Conservation (phyloP, 139 green algal genomes). For the Picochlorum sp. region DNA sequence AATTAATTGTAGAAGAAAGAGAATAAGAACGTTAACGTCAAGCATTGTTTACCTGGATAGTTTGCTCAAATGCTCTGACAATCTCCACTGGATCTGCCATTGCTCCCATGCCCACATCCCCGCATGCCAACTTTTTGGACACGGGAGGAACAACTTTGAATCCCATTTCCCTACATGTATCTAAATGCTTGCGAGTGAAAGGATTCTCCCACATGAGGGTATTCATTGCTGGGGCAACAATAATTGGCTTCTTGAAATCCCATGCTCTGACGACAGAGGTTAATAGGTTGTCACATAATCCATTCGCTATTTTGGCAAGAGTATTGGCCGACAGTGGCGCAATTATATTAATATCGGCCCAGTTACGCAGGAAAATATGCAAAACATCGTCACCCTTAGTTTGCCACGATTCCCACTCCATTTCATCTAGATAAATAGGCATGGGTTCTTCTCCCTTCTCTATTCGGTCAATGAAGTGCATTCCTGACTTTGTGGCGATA, state of each 20-base stretch:
- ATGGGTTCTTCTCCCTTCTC: conserved; percentile 9
- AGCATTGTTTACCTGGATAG: background rate
- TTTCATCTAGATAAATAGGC: conserved; percentile 39
- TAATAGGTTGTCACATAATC: conserved; percentile 87
- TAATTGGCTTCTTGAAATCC: conserved; percentile 71
- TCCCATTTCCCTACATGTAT: conserved; percentile 40
- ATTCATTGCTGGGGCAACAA: conserved; percentile 94
- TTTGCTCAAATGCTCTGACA: conserved; percentile 1
- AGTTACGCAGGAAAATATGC: conserved; percentile 87
- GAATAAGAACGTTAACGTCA: too few relatives aligned
- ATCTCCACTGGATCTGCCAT: conserved; percentile 62
- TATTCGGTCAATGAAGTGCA: conserved; percentile 31
- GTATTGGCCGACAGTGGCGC: conserved; percentile 90
- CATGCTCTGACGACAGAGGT: conserved; percentile 85
- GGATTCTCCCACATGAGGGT: conserved; percentile 89
- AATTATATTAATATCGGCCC: conserved; percentile 87
- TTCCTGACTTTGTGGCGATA: conserved; percentile 33
- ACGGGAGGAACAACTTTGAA: conserved; percentile 55
- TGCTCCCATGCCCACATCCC: conserved; percentile 75
- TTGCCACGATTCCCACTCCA: conserved; percentile 62
- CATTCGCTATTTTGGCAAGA: conserved; percentile 72
- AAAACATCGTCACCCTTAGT: conserved; percentile 69
- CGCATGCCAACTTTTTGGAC: conserved; percentile 81
- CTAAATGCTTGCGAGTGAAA: conserved; percentile 72
- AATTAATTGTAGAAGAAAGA: too few relatives aligned